Percentiles rank a stretch among this genome's conserved stretches.
Evolutionary conservation across 202 grass and related monocot genomes (phyloP).

Genomic region (Saccharum hybrid): DNA sequence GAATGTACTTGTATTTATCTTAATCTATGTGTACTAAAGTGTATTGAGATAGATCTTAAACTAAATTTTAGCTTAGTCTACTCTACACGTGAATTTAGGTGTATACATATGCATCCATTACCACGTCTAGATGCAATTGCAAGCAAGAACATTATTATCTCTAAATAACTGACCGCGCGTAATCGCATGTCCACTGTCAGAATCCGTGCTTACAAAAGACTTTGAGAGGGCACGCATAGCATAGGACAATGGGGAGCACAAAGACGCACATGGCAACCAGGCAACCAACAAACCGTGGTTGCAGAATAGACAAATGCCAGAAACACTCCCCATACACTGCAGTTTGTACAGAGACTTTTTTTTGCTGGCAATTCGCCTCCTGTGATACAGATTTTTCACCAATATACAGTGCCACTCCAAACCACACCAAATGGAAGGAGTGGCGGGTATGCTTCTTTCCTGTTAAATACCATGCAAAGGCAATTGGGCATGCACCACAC

Average conservation of each 20-base stretch:
- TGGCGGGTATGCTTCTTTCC: not conserved
- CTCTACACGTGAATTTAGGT: too few relatives aligned
- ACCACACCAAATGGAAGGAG: constrained; percentile 19
- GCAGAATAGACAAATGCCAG: not conserved
- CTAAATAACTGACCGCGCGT: too few relatives aligned
- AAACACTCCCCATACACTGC: not conserved
- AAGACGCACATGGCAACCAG: not conserved
- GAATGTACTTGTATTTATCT: too few relatives aligned
- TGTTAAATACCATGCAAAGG: constrained; percentile 10
- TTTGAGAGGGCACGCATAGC: too few relatives aligned
- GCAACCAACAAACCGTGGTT: not conserved
- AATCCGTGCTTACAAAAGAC: too few relatives aligned
- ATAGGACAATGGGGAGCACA: not conserved
- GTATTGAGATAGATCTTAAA: too few relatives aligned
- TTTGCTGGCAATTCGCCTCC: not conserved
- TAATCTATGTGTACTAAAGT: too few relatives aligned
- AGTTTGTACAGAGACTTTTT: not conserved
- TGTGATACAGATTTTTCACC: not conserved
- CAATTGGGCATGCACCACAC: not conserved
- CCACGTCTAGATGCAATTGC: too few relatives aligned
- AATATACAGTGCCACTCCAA: constrained; percentile 18
- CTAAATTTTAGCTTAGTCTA: too few relatives aligned
- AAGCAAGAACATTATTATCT: too few relatives aligned
- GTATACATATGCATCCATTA: too few relatives aligned
- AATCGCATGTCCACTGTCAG: too few relatives aligned